Evolutionary conservation across 306 rosid species (phyloP).

Genomic region (Corylus heterophylla): DNA sequence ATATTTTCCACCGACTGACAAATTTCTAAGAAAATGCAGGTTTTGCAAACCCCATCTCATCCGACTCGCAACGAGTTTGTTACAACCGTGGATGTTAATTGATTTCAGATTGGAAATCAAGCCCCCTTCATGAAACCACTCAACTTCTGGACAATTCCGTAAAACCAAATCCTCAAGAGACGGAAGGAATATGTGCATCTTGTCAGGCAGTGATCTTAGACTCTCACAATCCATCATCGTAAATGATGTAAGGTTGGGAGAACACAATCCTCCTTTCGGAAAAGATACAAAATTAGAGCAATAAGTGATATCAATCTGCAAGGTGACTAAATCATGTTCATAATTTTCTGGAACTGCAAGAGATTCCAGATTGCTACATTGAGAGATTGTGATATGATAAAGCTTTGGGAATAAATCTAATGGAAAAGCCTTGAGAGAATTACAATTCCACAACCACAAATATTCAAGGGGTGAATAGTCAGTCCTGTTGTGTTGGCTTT

Average conservation of each 20-base stretch:
- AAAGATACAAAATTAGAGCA: conserved; percentile 20
- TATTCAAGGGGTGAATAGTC: neutral
- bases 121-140: too few relatives aligned
- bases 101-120: too few relatives aligned
- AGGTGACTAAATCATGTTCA: neutral
- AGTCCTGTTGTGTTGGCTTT: neutral
- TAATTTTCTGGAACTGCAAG: neutral
- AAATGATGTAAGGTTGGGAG: neutral
- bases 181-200: neutral
- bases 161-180: neutral
- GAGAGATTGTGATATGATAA: neutral
- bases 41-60: too few relatives aligned
- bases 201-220: neutral
- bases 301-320: neutral
- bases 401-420: conserved; percentile 4
- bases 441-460: accelerated
- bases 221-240: accelerated
- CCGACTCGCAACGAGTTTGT: too few relatives aligned
- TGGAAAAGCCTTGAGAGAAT: neutral
- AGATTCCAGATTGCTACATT: neutral
- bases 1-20: too few relatives aligned
- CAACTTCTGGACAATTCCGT: too few relatives aligned
- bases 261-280: neutral
- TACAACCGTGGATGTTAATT: too few relatives aligned
- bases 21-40: too few relatives aligned